A percentile compares a stretch with the other conserved stretches of the same genome.
These are phyloP conservation scores for Kurtzmaniella quercitrusa DNA, from an alignment of 1,139 yeast species.

Conservation along the genomic window DNA sequence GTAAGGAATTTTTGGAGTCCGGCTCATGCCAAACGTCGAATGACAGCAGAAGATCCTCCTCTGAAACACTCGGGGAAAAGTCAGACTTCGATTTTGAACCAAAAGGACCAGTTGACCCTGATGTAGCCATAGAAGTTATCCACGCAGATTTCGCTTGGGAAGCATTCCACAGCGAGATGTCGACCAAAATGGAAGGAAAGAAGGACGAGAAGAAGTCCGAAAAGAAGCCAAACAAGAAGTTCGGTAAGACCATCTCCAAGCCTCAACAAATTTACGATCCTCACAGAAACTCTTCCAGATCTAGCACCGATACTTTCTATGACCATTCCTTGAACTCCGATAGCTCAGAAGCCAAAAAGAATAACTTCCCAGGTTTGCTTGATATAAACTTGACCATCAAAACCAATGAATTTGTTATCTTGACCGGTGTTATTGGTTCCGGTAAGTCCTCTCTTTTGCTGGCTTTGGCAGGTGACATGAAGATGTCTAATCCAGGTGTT, in stretches of 20 bases:
- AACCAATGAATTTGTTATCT: slow-evolving; percentile 37
- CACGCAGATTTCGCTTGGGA: slow-evolving; percentile 38
- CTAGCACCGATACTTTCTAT: slow-evolving; percentile 14
- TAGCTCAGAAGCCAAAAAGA: neutral
- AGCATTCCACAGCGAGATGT: slow-evolving; percentile 25
- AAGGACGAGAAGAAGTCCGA: slow-evolving; percentile 8
- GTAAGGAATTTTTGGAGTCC: slow-evolving; percentile 39
- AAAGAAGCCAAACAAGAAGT: slow-evolving; percentile 9
- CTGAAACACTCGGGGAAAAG: slow-evolving; percentile 8
- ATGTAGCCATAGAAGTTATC: slow-evolving; percentile 21
- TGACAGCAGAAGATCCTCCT: slow-evolving; percentile 6
- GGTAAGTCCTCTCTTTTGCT: slow-evolving; percentile 46
- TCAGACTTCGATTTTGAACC: slow-evolving; percentile 15
- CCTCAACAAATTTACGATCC: slow-evolving; percentile 4
- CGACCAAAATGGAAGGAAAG: slow-evolving; percentile 15
- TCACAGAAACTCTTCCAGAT: slow-evolving; percentile 6
- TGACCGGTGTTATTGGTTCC: slow-evolving; percentile 48
- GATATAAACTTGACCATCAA: slow-evolving; percentile 27
- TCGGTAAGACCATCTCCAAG: slow-evolving; percentile 3
- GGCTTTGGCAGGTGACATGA: slow-evolving; percentile 36
- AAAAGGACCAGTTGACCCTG: slow-evolving; percentile 8
- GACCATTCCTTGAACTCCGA: slow-evolving; percentile 9
- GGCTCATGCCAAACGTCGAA: slow-evolving; percentile 20
- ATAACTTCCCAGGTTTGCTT: slow-evolving; percentile 25
- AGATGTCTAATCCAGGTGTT: slow-evolving; percentile 22